Conservation (phyloP, 2,329 filamentous ascomycete genomes). For the Talaromyces sp. region DNA sequence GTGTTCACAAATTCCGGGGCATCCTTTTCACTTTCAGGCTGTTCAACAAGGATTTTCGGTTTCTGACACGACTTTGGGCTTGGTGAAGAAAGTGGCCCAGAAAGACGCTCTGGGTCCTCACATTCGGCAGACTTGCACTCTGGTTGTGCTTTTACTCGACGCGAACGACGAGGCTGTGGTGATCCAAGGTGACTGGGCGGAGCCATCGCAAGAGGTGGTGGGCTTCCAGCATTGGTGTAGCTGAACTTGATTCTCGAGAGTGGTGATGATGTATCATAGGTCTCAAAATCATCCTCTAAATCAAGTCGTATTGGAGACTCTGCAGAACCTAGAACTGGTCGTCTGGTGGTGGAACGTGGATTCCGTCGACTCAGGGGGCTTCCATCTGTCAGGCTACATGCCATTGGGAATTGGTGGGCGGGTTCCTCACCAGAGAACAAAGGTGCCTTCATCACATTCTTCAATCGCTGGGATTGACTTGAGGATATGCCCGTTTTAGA, state of each 20-base stretch:
- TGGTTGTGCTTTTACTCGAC: background rate
- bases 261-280: background rate
- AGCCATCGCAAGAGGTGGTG: background rate
- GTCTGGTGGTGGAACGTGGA: background rate
- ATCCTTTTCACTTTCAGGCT: background rate
- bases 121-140: background rate
- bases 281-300: conserved; percentile 2
- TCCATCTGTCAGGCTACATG: conserved; percentile 4
- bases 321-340: background rate
- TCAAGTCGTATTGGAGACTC: conserved; percentile 1
- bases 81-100: background rate
- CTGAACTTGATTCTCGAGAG: conserved; percentile 18
- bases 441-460: conserved; percentile 3
- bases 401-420: conserved; percentile 4
- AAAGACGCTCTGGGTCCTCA: background rate
- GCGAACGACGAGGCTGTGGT: background rate
- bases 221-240: conserved; percentile 19
- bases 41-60: background rate
- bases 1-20: background rate
- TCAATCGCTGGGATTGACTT: background rate
- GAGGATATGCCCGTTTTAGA: background rate
- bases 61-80: background rate
- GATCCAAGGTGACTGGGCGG: background rate
- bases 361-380: background rate
- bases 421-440: conserved; percentile 5